phyloP scores from a whole-genome alignment of 106 monocot species.

The Phalaenopsis equestris region DNA sequence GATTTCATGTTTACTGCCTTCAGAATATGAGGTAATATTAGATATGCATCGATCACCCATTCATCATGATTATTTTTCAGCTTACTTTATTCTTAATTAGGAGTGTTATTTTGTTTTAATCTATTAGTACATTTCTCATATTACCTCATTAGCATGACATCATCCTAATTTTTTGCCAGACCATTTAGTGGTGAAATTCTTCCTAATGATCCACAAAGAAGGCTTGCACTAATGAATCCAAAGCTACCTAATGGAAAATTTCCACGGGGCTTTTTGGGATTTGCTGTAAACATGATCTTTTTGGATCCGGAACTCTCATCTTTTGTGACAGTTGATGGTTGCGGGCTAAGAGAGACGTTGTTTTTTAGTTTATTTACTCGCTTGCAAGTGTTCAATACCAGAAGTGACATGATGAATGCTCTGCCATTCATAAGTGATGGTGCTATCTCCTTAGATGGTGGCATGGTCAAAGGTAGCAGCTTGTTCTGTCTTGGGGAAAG shows the following conservation, averaged over 20 bases:
- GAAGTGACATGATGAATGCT: conserved; percentile 53
- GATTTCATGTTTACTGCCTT: conserved; percentile 73
- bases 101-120: not conserved
- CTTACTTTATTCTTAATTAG: not conserved
- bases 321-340: conserved; percentile 44
- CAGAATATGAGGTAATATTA: conserved; percentile 67
- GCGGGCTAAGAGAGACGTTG: conserved; percentile 81
- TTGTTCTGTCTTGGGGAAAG: conserved; percentile 56
- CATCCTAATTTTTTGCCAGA: conserved; percentile 29
- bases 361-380: conserved; percentile 75
- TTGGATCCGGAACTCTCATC: conserved; percentile 43
- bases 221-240: conserved; percentile 59
- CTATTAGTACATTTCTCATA: not conserved
- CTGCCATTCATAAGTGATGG: conserved; percentile 75
- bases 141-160: not conserved
- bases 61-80: not conserved
- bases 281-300: conserved; percentile 80
- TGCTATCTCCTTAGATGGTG: conserved; percentile 87
- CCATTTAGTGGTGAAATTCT: conserved; percentile 62
- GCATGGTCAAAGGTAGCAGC: conserved; percentile 47
- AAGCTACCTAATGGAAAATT: conserved; percentile 52
- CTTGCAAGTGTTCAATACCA: conserved; percentile 77
- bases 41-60: not conserved
- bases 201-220: conserved; percentile 64
- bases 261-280: conserved; percentile 65